phyloP scores from a whole-genome alignment of 257 asterid species.

The Solanum microdontum region DNA sequence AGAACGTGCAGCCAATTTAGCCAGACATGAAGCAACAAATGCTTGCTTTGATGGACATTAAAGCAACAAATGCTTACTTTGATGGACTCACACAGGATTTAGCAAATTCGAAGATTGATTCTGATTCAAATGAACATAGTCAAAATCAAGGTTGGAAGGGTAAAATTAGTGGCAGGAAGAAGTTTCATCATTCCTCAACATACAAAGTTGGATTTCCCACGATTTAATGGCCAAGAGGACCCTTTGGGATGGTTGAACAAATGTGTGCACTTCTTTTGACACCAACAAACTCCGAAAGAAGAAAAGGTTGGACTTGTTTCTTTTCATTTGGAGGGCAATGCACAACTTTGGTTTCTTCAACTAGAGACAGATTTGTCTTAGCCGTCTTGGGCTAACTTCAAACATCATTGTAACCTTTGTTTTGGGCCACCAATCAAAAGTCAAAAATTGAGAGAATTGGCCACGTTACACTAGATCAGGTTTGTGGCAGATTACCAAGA shows the following conservation, averaged over 20 bases:
- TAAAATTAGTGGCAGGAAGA: too few relatives aligned
- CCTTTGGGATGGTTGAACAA: background rate
- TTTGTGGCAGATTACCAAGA: background rate
- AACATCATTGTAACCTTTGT: background rate
- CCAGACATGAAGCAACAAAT: background rate
- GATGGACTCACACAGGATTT: background rate
- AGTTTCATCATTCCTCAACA: background rate
- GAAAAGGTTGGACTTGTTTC: background rate
- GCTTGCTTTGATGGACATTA: background rate
- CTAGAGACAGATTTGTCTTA: background rate
- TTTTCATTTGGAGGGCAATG: background rate
- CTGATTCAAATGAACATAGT: background rate
- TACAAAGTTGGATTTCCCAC: background rate
- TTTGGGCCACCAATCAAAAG: background rate
- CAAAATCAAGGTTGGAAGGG: background rate
- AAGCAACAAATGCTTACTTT: background rate
- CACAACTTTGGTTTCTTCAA: background rate
- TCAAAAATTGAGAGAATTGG: background rate
- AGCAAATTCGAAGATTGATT: background rate
- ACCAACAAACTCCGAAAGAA: background rate
- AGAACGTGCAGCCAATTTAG: background rate
- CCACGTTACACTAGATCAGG: background rate
- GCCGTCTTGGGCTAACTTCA: background rate
- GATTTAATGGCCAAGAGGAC: background rate
- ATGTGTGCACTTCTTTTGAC: background rate